Conservation (phyloP, 1,284 basidiomycete species). For the Boletus hoseneyae region DNA sequence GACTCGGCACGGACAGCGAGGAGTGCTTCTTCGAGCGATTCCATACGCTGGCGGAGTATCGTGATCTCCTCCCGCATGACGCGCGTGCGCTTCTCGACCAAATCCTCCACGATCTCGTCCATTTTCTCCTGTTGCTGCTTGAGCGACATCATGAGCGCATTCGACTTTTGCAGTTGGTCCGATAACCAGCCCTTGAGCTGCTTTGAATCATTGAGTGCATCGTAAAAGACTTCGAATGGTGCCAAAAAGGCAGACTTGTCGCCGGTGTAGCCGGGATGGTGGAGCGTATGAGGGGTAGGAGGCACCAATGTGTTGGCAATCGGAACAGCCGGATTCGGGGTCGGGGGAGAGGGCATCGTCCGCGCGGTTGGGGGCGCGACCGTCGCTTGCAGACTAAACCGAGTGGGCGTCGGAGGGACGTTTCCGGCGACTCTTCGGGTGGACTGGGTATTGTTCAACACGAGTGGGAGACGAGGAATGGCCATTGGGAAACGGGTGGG, state of each 20-base stretch:
- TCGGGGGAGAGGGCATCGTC: conserved; percentile 45
- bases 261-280: conserved; percentile 54
- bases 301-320: conserved; percentile 62
- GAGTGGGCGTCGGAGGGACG: conserved; percentile 71
- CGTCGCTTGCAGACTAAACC: conserved; percentile 49
- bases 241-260: conserved; percentile 71
- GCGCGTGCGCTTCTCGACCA: conserved; percentile 56
- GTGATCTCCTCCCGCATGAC: conserved; percentile 56
- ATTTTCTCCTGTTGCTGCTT: conserved; percentile 55
- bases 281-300: conserved; percentile 60
- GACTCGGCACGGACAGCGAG: conserved; percentile 36
- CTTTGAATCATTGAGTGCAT: conserved; percentile 70
- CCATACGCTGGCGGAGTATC: conserved; percentile 51
- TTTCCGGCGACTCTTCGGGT: conserved; percentile 48
- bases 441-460: conserved; percentile 41
- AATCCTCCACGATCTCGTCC: conserved; percentile 51
- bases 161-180: conserved; percentile 65
- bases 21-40: conserved; percentile 55
- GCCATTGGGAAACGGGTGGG: conserved; percentile 52
- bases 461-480: conserved; percentile 61
- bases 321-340: conserved; percentile 44
- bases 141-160: conserved; percentile 48
- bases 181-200: conserved; percentile 69
- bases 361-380: conserved; percentile 23
- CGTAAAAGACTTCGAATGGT: conserved; percentile 76